Base-by-base conservation (phyloP, 129 eudicot species). In the Cynara cardunculus region DNA sequence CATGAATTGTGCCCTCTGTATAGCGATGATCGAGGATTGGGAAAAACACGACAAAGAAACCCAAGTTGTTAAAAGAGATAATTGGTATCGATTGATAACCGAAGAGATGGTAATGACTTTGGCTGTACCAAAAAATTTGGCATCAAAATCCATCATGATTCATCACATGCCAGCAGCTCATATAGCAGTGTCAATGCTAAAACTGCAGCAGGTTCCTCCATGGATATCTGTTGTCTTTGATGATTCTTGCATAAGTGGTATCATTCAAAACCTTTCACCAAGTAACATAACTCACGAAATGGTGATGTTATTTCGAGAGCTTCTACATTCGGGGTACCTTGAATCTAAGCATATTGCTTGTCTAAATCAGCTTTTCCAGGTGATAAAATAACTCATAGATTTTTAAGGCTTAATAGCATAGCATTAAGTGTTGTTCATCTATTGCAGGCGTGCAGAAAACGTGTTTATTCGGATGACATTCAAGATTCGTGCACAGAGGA, bases 21-120 rank as follows among this genome's bases (percentile, higher is more conserved):
- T 92, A 72, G 85, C 97, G 13, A 83, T 83, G 80, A 83, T 89
- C 72, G 65, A 86, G 69, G 80, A 83, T 16, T 92, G 97, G 99
- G 85, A 80, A 86, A 78, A 80, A 25, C 84, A 84, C 31, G 78
- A 83, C 6, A 67, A 39, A 16, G 85, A 72, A 10, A 32, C 53
- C 46, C 71, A 67, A 44, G 73, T 62, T 5, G 73, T 59, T 46
- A 80, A 72, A 71, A 77, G 74, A 18, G 73, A 84, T 73, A 83
- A 14, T 3, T 92, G 99, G 99, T 92, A 88, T 85, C 85, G 89
- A 70, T 72, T 90, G 78, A 85, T 96, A 74, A 85, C 91, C 53
- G 97, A 96, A 88, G 97, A 96, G 84, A 74, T 96, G 86, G 98
- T 79, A 41, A 85, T 88, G 89, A 88, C 84, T 35, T 81, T 92